Evolutionary conservation across 78 protist genomes (phyloP).

Genomic region (Dictyostelium purpureum): DNA sequence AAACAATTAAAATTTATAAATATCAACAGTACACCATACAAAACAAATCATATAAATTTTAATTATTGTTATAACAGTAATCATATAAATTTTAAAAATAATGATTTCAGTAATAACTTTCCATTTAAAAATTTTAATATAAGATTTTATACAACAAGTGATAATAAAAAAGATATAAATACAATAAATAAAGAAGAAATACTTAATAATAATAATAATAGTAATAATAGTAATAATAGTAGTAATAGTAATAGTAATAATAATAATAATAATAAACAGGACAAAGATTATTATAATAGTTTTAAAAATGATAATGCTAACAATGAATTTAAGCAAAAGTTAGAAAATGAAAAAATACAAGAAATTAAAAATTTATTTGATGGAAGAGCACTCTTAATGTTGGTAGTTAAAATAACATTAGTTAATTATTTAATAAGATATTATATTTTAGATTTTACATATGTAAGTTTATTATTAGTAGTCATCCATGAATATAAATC

Average conservation of each 20-base stretch:
- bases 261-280: not conserved
- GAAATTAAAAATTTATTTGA: not conserved
- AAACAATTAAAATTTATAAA: no score
- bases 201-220: not conserved
- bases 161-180: not conserved
- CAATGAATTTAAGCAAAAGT: not conserved
- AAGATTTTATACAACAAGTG: not conserved
- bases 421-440: not conserved
- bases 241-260: not conserved
- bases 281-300: not conserved
- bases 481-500: not conserved
- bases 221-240: not conserved
- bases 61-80: no score
- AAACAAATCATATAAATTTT: not conserved
- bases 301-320: not conserved
- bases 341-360: not conserved
- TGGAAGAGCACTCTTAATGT: not conserved
- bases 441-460: not conserved
- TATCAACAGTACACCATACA: not conserved
- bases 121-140: not conserved
- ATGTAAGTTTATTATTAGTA: not conserved
- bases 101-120: not conserved
- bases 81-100: not conserved
- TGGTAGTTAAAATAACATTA: not conserved
- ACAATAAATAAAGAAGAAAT: not conserved